A percentile compares a stretch with the other conserved stretches of the same genome.
Evolutionary conservation across 805 yeast species (phyloP).

Genomic region (Ogataea kodamae): DNA sequence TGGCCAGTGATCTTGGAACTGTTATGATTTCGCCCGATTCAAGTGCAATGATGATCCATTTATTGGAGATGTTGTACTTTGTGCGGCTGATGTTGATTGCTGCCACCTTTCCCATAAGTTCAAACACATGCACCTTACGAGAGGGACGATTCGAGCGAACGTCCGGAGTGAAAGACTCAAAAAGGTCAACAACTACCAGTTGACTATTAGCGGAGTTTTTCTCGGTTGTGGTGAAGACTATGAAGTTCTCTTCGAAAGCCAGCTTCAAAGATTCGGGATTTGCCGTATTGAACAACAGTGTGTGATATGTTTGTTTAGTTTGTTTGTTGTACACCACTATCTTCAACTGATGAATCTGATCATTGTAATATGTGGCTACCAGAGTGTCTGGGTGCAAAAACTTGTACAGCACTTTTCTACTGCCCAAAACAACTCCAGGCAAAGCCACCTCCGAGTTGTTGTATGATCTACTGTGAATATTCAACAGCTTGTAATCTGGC

Average conservation of each 20-base stretch:
- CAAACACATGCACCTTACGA: constrained; percentile 52
- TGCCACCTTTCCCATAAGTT: constrained; percentile 54
- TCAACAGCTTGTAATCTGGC: neutral
- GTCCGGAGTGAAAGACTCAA: constrained; percentile 60
- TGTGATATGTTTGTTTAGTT: constrained; percentile 57
- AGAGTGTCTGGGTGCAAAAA: constrained; percentile 72
- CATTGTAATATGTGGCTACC: constrained; percentile 40
- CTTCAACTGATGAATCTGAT: constrained; percentile 33
- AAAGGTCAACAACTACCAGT: constrained; percentile 72
- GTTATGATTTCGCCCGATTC: constrained; percentile 59
- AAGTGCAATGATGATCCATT: constrained; percentile 59
- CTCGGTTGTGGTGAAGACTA: constrained; percentile 63
- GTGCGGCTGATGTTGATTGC: constrained; percentile 54
- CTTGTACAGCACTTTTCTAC: constrained; percentile 76
- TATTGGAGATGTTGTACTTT: constrained; percentile 62
- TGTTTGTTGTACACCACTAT: constrained; percentile 62
- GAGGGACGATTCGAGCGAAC: constrained; percentile 44
- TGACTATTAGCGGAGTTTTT: constrained; percentile 45
- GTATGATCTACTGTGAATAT: constrained; percentile 31
- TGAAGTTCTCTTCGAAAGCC: constrained; percentile 79
- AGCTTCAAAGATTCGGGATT: constrained; percentile 40
- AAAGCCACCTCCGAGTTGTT: constrained; percentile 46
- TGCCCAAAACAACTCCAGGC: constrained; percentile 64
- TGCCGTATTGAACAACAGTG: constrained; percentile 33
- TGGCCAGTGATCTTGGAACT: constrained; percentile 67